Evolutionary conservation across 176 grass and related monocot genomes (phyloP).

Genomic region (Stipa capillata): DNA sequence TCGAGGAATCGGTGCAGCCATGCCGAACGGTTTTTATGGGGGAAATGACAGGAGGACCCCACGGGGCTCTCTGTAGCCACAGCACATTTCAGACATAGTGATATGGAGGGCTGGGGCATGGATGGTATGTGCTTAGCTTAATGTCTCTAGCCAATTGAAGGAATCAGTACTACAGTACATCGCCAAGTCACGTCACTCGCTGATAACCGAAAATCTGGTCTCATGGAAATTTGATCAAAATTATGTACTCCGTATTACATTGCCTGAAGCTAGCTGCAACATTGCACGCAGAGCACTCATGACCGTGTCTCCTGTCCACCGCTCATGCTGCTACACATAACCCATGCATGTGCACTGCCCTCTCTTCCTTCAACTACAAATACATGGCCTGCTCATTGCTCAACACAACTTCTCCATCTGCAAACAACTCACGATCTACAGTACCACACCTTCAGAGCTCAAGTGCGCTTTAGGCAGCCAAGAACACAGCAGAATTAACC

Average conservation of each 20-base stretch:
- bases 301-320: constrained; percentile 23
- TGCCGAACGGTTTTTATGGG: not conserved
- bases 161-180: not conserved
- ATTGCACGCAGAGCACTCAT: constrained; percentile 19
- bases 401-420: not conserved
- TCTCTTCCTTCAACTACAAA: constrained; percentile 18
- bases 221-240: not conserved
- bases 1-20: not conserved
- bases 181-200: not conserved
- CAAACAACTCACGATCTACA: not conserved
- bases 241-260: not conserved
- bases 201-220: not conserved
- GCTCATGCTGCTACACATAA: not conserved
- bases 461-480: not conserved
- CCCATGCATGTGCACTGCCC: not conserved
- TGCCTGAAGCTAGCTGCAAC: not conserved
- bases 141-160: not conserved
- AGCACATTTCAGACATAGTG: not conserved
- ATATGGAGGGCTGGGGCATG: not conserved
- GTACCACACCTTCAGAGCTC: not conserved
- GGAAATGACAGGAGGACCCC: not conserved
- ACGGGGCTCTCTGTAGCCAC: not conserved
- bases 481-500: not conserved
- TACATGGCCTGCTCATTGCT: not conserved
- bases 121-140: not conserved